phyloP scores from a whole-genome alignment of 2,329 filamentous ascomycete genomes.

The Didymella glomerata region DNA sequence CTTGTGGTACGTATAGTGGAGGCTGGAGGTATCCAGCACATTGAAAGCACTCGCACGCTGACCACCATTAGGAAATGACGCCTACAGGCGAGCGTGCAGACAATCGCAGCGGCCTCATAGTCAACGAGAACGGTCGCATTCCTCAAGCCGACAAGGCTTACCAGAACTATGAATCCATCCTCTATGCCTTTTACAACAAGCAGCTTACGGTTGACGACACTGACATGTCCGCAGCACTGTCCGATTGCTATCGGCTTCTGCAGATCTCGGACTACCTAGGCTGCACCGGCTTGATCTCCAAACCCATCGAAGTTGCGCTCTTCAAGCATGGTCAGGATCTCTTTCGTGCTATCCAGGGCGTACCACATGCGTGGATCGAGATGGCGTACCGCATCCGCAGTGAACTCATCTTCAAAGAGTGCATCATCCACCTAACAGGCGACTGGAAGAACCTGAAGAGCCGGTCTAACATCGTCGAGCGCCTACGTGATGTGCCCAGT shows the following conservation, averaged over 20 bases:
- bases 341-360: conserved; percentile 54
- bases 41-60: not conserved
- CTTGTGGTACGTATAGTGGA: conserved; percentile 33
- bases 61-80: conserved; percentile 45
- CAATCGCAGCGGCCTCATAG: conserved; percentile 27
- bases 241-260: conserved; percentile 53
- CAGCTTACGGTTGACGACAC: conserved; percentile 53
- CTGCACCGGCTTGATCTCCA: conserved; percentile 54
- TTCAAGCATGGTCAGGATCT: conserved; percentile 58
- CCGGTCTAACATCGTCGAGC: conserved; percentile 10
- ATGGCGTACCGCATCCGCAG: conserved; percentile 58
- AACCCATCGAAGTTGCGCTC: conserved; percentile 58
- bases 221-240: conserved; percentile 52
- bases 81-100: conserved; percentile 41
- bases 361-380: conserved; percentile 57
- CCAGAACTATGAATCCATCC: conserved; percentile 54
- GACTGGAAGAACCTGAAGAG: conserved; percentile 48
- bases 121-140: conserved; percentile 50
- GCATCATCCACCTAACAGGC: conserved; percentile 56
- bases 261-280: conserved; percentile 58
- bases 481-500: conserved; percentile 31
- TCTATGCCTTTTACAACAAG: conserved; percentile 58
- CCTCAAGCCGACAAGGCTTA: conserved; percentile 38
- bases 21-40: not conserved
- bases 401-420: conserved; percentile 56